Base-by-base conservation (phyloP, 1,284 basidiomycete species). In the Dichomitus squalens region DNA sequence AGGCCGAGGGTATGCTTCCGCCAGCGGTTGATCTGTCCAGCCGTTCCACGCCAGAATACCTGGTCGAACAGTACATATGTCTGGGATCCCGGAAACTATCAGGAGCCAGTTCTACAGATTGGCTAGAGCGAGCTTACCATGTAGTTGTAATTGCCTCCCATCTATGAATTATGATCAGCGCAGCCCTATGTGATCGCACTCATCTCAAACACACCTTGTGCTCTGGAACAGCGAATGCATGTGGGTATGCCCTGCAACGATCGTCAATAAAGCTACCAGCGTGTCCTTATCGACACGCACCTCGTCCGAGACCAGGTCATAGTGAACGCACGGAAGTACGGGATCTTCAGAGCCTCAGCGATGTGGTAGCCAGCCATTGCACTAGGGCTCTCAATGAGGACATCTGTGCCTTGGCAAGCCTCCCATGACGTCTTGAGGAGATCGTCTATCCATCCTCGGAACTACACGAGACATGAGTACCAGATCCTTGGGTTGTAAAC, bases 301-400 rank as follows among this genome's bases (percentile, higher is more conserved):
- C 88, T 83, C 41, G 90, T 92, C 50, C 87, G 80, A 38, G 88
- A 84, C 87, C 90, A 92, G 38, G 87, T 87, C 87, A 94, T 94
- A 0, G 93, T 95, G 70, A 95, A 95, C 2, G 93, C 92, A 65
- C 93, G 82, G 75, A 91, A 98, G 73, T 96, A 99, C 2, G 96
- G 96, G 52, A 98, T 94, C 31, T 80, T 81, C 16, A 99, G 79
- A 1, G 93, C 95, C 72, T 99, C 96, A 16, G 96, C 96, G 52
- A 99, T 95, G 67, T 99, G 96, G 59, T 93, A 92, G n/a, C 96
- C 96, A n/a, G 90, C 95, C 90, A 98, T 98, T 5, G 96, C 95
- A 69, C 92, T 95, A 0, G 96, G 96, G 67, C 92, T 94, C 75
- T 99, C 96, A 53, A 99, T 82, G 49, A 99, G 81, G 25, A 98